These are phyloP conservation scores for Malassezia caprae DNA, from an alignment of 1,284 basidiomycete species.

Conservation along the genomic window DNA sequence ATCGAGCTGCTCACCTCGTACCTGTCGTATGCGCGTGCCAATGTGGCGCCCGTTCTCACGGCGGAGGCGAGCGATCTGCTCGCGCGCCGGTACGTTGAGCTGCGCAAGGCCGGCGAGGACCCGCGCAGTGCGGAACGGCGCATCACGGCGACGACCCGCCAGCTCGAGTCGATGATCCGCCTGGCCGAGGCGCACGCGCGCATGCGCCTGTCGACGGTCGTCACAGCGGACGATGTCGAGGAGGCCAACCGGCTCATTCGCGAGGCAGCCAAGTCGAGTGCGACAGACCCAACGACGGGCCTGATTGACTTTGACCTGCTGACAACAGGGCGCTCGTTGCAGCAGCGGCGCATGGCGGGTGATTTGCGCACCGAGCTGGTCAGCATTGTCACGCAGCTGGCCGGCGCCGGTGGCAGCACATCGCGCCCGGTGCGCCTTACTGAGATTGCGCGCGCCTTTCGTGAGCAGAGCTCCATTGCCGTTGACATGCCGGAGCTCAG, in stretches of 20 bases:
- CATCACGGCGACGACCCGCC: conserved; percentile 93
- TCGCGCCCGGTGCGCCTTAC: conserved; percentile 31
- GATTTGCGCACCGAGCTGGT: conserved; percentile 40
- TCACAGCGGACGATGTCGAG: conserved; percentile 74
- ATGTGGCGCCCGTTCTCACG: conserved; percentile 76
- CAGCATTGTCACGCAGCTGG: conserved; percentile 32
- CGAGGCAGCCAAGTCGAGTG: conserved; percentile 75
- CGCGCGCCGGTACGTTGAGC: conserved; percentile 78
- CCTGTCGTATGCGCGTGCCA: conserved; percentile 83
- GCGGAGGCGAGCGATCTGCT: conserved; percentile 76
- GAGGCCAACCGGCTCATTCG: conserved; percentile 88
- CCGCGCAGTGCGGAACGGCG: conserved; percentile 70
- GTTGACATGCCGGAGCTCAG: conserved; percentile 37
- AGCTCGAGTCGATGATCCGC: conserved; percentile 96
- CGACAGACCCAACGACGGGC: conserved; percentile 74
- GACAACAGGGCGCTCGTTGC: conserved; percentile 79
- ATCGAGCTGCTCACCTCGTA: conserved; percentile 82
- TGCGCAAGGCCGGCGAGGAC: conserved; percentile 76
- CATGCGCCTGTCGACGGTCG: conserved; percentile 77
- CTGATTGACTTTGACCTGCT: conserved; percentile 92
- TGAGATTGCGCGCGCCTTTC: conserved; percentile 34
- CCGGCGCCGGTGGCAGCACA: conserved; percentile 20
- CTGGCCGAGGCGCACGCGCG: conserved; percentile 89
- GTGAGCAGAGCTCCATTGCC: conserved; percentile 38
- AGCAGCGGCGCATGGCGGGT: conserved; percentile 56